Percentiles rank a stretch among this genome's conserved stretches.
Evolutionary conservation across 148 eudicot genomes (phyloP).

Genomic region (Rheum nobile): DNA sequence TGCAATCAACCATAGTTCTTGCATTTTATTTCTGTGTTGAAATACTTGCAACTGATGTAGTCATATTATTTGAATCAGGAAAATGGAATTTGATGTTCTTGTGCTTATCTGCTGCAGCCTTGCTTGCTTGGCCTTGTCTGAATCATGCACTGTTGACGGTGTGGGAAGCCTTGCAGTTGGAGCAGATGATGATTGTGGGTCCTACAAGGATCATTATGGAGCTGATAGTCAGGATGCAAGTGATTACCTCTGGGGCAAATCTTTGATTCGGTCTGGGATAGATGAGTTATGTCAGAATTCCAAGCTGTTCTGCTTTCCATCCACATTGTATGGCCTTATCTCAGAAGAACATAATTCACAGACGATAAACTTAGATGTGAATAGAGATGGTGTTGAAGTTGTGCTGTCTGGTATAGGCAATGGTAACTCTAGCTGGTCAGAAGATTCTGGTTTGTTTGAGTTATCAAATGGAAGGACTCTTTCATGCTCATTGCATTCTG

Average conservation of each 20-base stretch:
- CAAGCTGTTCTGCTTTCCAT: constrained; percentile 42
- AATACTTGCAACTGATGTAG: not conserved
- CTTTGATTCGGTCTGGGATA: constrained; percentile 13
- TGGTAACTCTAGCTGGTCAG: constrained; percentile 34
- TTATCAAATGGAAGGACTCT: constrained; percentile 32
- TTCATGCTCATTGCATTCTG: constrained; percentile 41
- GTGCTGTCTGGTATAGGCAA: constrained; percentile 15
- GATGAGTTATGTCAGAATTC: constrained; percentile 34
- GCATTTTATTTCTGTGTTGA: not conserved
- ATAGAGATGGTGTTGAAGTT: constrained; percentile 22
- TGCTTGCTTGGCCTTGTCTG: constrained; percentile 24
- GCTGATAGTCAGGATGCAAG: constrained; percentile 22
- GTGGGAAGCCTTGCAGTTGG: constrained; percentile 14
- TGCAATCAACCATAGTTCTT: not conserved
- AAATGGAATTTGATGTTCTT: constrained; percentile 26
- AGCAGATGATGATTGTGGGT: constrained; percentile 16
- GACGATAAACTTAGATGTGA: constrained; percentile 13
- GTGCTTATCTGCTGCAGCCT: constrained; percentile 32
- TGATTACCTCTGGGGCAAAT: constrained; percentile 13
- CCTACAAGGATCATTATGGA: constrained; percentile 18
- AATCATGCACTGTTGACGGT: constrained; percentile 27
- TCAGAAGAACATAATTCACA: constrained; percentile 15
- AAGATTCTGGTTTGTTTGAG: constrained; percentile 24
- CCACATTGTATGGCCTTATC: constrained; percentile 31
- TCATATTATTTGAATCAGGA: constrained; percentile 22